These are phyloP conservation scores for Citrullus colocynthis DNA, from an alignment of 306 rosid species.

Conservation along the genomic window DNA sequence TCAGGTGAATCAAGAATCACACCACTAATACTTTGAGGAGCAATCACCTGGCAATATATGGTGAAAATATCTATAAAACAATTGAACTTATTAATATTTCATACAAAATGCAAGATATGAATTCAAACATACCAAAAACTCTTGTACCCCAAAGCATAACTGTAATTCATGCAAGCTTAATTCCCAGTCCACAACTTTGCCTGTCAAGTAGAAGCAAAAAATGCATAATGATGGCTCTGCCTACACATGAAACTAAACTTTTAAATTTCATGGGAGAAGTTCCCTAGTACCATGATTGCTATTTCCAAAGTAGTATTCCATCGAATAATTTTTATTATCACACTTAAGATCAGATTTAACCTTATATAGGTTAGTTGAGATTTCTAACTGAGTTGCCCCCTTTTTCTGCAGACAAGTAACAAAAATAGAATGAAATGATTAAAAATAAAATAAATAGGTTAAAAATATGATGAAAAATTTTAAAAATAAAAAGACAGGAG, in stretches of 20 bases:
- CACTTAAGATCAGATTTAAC: slow-evolving; percentile 77
- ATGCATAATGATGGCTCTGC: slow-evolving; percentile 4
- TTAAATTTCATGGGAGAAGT: neutral
- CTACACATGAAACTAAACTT: neutral
- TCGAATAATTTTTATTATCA: slow-evolving; percentile 58
- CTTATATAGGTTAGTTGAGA: slow-evolving; percentile 47
- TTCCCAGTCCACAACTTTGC: slow-evolving; percentile 42
- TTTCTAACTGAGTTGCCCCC: slow-evolving; percentile 51
- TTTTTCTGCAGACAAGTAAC: slow-evolving; percentile 40
- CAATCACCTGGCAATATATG: slow-evolving; percentile 52
- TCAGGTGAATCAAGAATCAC: slow-evolving; percentile 93
- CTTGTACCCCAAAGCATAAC: slow-evolving; percentile 82
- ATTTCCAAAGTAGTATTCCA: slow-evolving; percentile 67
- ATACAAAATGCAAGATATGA: slow-evolving; percentile 5
- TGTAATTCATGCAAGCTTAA: slow-evolving; percentile 61
- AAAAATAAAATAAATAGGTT: neutral
- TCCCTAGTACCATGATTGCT: slow-evolving; percentile 34
- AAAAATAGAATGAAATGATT: neutral
- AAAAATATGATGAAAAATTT: neutral
- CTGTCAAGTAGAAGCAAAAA: slow-evolving; percentile 32
- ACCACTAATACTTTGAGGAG: slow-evolving; percentile 96
- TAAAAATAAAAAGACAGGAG: neutral
- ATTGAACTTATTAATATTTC: neutral
- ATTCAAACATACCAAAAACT: slow-evolving; percentile 62
- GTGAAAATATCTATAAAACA: slow-evolving; percentile 10